Conservation (phyloP, 1,284 basidiomycete genomes). For the Phenoliferia sp. region DNA sequence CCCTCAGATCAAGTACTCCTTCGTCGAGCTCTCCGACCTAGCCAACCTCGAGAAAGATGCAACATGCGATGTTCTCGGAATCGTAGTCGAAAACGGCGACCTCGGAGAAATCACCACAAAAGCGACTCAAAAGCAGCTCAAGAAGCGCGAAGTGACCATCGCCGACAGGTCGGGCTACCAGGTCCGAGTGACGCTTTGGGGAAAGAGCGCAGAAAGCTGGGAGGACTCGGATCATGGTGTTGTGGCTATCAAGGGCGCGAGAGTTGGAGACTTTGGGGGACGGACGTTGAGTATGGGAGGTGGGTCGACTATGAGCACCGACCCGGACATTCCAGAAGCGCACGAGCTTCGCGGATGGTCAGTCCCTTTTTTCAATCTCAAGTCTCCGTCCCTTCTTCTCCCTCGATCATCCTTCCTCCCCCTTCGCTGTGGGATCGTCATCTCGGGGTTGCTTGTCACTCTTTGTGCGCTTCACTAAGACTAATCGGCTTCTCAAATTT, state of each 20-base stretch:
- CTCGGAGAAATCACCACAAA: constrained; percentile 67
- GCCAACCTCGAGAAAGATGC: constrained; percentile 67
- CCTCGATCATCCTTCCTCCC: background rate
- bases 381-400: no score
- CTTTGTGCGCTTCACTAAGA: no score
- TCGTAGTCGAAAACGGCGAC: constrained; percentile 74
- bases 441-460: no score
- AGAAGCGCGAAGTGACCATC: constrained; percentile 80
- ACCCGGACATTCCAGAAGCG: constrained; percentile 84
- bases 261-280: constrained; percentile 92
- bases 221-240: constrained; percentile 44
- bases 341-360: constrained; percentile 87
- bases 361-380: constrained; percentile 16
- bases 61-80: constrained; percentile 69
- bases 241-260: constrained; percentile 90
- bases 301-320: constrained; percentile 67
- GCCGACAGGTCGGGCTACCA: constrained; percentile 79
- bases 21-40: constrained; percentile 63
- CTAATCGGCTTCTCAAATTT: no score
- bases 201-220: constrained; percentile 83
- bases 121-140: constrained; percentile 67
- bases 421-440: background rate
- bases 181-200: constrained; percentile 90
- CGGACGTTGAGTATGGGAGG: constrained; percentile 69
- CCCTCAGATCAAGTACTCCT: constrained; percentile 77